Percentiles rank a stretch among this genome's conserved stretches.
phyloP scores from a whole-genome alignment of 176 grass and related monocot species.

The Coix lacrymajobi region DNA sequence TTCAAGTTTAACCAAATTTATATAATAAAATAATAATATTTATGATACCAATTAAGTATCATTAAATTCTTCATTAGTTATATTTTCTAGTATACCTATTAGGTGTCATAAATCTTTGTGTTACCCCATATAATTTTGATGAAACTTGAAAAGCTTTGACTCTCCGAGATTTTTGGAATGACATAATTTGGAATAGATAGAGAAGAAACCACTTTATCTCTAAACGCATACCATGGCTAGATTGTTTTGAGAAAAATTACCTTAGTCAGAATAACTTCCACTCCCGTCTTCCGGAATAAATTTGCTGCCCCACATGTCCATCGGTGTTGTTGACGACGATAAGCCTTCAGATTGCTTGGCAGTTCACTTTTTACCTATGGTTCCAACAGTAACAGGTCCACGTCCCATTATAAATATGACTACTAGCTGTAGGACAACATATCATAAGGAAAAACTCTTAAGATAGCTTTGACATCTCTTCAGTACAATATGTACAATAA shows the following conservation, averaged over 20 bases:
- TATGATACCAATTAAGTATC: no score
- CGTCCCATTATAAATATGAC: conserved; percentile 14
- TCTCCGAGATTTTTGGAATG: no score
- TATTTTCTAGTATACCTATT: no score
- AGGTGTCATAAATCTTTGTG: no score
- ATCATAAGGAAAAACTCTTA: neutral
- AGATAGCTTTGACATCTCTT: neutral
- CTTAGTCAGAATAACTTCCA: conserved; percentile 59
- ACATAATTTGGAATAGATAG: no score
- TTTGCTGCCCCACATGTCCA: conserved; percentile 96
- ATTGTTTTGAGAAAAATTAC: conserved; percentile 33
- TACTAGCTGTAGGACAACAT: neutral
- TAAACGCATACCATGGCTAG: neutral
- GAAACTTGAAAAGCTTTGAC: no score
- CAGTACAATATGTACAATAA: neutral
- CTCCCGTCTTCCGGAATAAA: conserved; percentile 74
- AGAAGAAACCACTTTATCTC: neutral
- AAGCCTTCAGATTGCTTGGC: conserved; percentile 85
- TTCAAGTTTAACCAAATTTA: no score
- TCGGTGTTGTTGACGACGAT: conserved; percentile 82
- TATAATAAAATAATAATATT: no score
- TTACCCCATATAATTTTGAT: no score
- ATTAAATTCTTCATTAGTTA: no score
- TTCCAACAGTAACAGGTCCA: conserved; percentile 1
- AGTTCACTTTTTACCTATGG: conserved; percentile 89